Base-by-base conservation (phyloP, 108 stramenopile species). In the Parietichytrium sp. region DNA sequence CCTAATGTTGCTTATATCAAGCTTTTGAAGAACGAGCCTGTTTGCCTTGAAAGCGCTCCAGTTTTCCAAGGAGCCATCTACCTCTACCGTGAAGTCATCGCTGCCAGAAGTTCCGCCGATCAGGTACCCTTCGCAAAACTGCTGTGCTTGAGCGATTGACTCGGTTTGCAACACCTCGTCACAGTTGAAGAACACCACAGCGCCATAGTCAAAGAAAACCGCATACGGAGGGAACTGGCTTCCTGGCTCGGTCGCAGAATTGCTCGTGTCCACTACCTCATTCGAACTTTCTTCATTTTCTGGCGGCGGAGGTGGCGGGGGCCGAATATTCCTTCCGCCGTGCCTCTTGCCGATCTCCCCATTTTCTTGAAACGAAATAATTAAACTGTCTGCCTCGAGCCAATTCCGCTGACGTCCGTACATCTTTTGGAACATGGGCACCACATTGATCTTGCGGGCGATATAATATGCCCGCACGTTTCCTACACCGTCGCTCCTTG, bases 1-100 rank as follows among this genome's bases (percentile, higher is more conserved):
- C 38, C 91, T 92, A n/a, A 94, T 92, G 15, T 92, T 93, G 79
- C 95, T 93, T 87, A 94, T 91, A 55, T 95, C 93, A 52, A 96
- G 81, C 72, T 91, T 90, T 80, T 90, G 88, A 25, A 96, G 91
- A 49, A 92, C 84, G 27, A 93, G 33, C 18, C 2, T 4, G 18
- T 30, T 81, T 25, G 52, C 13, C 31, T 29, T 84, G 54, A 45
- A 51, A 23, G 51, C 49, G 15, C 53, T 47, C 30, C 36, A 26
- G 25, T 49, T 48, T 61, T 54, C 25, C 84, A 48, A 4, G 90
- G 92, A 45, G 6, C 38, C 38, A 51, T 92, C 90, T 20, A 94
- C 84, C 38, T 89, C 89, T 38, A 94, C 88, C 79, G 93, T 93
- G 84, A 91, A 96, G 50, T 88, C 86, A 53, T 96, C 96, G 51